phyloP scores from a whole-genome alignment of 305 asterid species.

The Fraxinus platypoda region DNA sequence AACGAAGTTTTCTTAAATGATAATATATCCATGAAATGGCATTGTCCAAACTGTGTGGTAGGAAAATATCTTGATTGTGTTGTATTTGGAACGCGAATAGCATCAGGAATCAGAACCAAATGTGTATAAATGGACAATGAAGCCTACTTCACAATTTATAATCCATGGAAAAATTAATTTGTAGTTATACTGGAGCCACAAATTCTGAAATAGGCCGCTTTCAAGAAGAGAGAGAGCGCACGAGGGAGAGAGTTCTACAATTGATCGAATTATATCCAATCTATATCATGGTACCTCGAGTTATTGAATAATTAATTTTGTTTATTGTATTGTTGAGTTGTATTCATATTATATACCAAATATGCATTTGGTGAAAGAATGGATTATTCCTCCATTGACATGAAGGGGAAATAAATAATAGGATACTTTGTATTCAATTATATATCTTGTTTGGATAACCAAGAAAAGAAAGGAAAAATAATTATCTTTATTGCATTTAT shows the following conservation, averaged over 20 bases:
- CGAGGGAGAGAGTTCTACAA: background rate
- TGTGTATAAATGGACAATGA: background rate
- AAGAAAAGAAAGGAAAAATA: background rate
- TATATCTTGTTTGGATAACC: background rate
- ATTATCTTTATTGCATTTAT: background rate
- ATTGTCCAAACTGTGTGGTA: background rate
- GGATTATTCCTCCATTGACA: background rate
- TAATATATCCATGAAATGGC: background rate
- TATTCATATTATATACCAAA: background rate
- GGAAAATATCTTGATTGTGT: background rate
- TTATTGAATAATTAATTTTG: background rate
- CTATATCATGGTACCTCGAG: background rate
- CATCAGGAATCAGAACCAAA: background rate
- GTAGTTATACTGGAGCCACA: background rate
- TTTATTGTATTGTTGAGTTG: background rate
- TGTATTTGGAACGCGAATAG: background rate
- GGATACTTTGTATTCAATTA: background rate
- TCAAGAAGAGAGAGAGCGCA: background rate
- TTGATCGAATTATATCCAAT: background rate
- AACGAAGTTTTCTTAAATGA: background rate
- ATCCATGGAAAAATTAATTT: too few relatives aligned
- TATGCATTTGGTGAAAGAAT: background rate
- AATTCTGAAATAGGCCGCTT: background rate
- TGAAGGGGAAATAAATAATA: background rate
- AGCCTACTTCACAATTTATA: background rate